These are phyloP conservation scores for Echites panduratus DNA, from an alignment of 257 asterid species.

Conservation along the genomic window DNA sequence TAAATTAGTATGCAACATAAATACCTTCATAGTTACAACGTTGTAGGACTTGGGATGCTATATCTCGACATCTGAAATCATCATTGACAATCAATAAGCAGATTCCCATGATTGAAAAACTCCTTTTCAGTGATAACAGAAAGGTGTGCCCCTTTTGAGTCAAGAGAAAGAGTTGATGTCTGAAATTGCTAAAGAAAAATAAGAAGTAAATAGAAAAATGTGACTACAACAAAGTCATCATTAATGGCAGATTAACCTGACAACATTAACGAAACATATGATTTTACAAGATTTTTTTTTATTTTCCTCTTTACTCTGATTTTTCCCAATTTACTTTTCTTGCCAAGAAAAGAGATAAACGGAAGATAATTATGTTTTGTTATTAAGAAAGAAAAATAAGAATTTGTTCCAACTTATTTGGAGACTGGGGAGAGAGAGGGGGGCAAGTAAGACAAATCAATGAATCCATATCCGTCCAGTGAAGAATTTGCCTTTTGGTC, in stretches of 20 bases:
- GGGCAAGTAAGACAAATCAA: not conserved
- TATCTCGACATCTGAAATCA: slow-evolving; percentile 34
- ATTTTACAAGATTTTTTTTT: not conserved
- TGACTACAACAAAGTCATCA: not conserved
- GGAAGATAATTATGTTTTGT: not conserved
- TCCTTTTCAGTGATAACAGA: not conserved
- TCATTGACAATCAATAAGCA: slow-evolving; percentile 48
- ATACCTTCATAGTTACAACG: slow-evolving; percentile 52
- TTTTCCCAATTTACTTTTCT: not conserved
- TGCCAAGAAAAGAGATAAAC: not conserved
- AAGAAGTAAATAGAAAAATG: not conserved
- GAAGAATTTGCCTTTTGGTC: no score
- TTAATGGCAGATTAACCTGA: not conserved
- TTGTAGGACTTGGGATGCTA: slow-evolving; percentile 44
- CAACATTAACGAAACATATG: not conserved
- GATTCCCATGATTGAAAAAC: slow-evolving; percentile 21
- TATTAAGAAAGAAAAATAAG: no score
- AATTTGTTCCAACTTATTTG: not conserved
- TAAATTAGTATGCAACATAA: not conserved
- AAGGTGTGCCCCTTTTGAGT: not conserved
- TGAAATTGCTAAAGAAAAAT: not conserved
- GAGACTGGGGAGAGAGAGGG: not conserved
- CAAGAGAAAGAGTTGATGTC: not conserved
- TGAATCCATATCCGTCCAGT: no score
- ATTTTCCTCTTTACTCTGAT: not conserved